Evolutionary conservation across 2,329 filamentous ascomycete species (phyloP).

Genomic region (Bipolaris bicolor): DNA sequence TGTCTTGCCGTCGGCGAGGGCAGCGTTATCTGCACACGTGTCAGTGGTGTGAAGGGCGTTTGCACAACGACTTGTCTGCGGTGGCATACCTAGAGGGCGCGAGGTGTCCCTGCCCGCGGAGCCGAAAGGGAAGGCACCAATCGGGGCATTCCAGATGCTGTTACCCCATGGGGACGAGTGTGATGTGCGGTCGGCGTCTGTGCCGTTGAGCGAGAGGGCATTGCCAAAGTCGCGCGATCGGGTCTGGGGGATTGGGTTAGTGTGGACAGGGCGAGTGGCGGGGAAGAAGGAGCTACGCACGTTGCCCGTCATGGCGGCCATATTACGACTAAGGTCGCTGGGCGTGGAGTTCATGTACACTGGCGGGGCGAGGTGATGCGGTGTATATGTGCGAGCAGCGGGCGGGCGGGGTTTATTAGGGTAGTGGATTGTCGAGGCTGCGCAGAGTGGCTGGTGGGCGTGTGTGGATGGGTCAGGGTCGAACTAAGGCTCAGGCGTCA

Average conservation of each 20-base stretch:
- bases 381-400: slow-evolving; percentile 9
- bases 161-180: slow-evolving; percentile 40
- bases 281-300: slow-evolving; percentile 28
- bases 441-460: slow-evolving; percentile 35
- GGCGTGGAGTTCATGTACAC: slow-evolving; percentile 27
- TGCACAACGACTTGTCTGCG: background rate
- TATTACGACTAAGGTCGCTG: slow-evolving; percentile 29
- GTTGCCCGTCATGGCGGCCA: slow-evolving; percentile 41
- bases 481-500: slow-evolving; percentile 45
- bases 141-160: slow-evolving; percentile 45
- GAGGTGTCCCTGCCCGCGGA: slow-evolving; percentile 41
- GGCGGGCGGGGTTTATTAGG: slow-evolving; percentile 10
- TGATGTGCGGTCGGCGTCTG: slow-evolving; percentile 36
- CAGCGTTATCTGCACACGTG: slow-evolving; percentile 35
- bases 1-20: slow-evolving; percentile 57
- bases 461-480: slow-evolving; percentile 22
- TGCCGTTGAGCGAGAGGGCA: slow-evolving; percentile 38
- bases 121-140: slow-evolving; percentile 35
- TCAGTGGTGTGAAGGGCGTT: slow-evolving; percentile 20
- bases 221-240: slow-evolving; percentile 40
- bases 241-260: slow-evolving; percentile 25
- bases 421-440: slow-evolving; percentile 14
- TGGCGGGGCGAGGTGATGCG: slow-evolving; percentile 2
- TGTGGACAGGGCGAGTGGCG: background rate
- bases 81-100: slow-evolving; percentile 39